Evolutionary conservation across 1,139 yeast species (phyloP).

Genomic region (Protomyces macrosporus): DNA sequence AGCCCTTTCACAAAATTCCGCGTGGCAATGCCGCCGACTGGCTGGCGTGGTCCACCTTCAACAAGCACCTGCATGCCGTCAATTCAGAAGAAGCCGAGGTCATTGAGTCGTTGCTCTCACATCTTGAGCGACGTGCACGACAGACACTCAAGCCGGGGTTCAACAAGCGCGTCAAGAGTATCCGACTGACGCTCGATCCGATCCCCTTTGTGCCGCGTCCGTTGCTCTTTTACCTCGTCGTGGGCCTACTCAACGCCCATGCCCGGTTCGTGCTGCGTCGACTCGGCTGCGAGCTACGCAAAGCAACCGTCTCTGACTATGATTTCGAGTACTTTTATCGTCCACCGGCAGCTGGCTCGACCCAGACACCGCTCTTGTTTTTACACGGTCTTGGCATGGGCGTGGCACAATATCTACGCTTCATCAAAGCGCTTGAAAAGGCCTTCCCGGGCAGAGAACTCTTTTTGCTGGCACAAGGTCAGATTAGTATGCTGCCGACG

Average conservation of each 20-base stretch:
- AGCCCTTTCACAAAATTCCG: slow-evolving; percentile 5
- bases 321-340: slow-evolving; percentile 10
- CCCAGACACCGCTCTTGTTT: slow-evolving; percentile 11
- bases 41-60: slow-evolving; percentile 14
- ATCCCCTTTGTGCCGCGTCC: slow-evolving; percentile 19
- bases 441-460: slow-evolving; percentile 4
- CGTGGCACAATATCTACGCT: slow-evolving; percentile 14
- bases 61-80: neutral
- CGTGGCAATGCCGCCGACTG: slow-evolving; percentile 13
- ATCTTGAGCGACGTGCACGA: slow-evolving; percentile 6
- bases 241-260: neutral
- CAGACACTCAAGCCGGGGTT: neutral
- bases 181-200: slow-evolving; percentile 15
- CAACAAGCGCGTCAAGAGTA: neutral
- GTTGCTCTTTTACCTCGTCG: slow-evolving; percentile 4
- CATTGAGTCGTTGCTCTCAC: neutral
- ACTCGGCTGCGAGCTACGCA: neutral
- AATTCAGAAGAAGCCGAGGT: neutral
- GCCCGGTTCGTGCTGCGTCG: neutral
- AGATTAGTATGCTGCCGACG: slow-evolving; percentile 16
- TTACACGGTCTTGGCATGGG: slow-evolving; percentile 28
- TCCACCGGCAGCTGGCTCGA: neutral
- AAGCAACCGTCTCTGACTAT: neutral
- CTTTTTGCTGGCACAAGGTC: slow-evolving; percentile 12
- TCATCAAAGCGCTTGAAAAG: neutral